Base-by-base conservation (phyloP, 768 basidiomycete genomes). In the Tylopilus sp. region DNA sequence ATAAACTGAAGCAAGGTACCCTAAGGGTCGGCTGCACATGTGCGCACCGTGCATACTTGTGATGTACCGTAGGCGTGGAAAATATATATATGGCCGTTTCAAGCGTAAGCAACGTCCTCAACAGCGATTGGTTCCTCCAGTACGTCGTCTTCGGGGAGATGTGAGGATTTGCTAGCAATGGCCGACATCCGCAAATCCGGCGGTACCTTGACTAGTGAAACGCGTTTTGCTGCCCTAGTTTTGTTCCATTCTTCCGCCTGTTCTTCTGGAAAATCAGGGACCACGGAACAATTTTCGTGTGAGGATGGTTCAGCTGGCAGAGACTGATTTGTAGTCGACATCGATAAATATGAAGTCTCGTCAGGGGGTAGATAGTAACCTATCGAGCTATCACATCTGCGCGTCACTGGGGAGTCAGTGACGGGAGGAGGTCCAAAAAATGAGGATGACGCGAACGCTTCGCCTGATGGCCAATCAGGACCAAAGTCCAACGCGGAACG, bases 181-280 rank as follows among this genome's bases (percentile, higher is more conserved):
- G 46, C 45, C 10, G 59, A 56, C 44, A 70, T 57, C 46, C 69
- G 67, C 51, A 79, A 63, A 47, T 75, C 71, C 10, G 86, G 81
- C 21, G 90, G 89, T 22, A 91, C 67, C 52, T 79, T 78, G 40
- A 91, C 86, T 39, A 93, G 73, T 10, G 90, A 93, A 9, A 93
- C 91, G 9, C 91, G 85, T 58, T 90, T 87, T 13, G 88, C 90
- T 31, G 85, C 86, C 43, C 85, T 83, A 2, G 91, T 94, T 66
- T 83, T 83, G 69, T 89, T 75, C 91, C 91, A 94, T 46, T 86
- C 85, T 65, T 92, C 91, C n/a, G 91, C 90, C 67, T 85, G 77
- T 65, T 91, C 88, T 40, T 79, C 77, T 23, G 66, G 65, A 20
- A 63, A 71, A 60, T 84, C 82, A 17, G 66, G 67, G 26, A 72